Base-by-base conservation (phyloP, 192 early-diverging fungal genomes). In the Coemansia asiatica region DNA sequence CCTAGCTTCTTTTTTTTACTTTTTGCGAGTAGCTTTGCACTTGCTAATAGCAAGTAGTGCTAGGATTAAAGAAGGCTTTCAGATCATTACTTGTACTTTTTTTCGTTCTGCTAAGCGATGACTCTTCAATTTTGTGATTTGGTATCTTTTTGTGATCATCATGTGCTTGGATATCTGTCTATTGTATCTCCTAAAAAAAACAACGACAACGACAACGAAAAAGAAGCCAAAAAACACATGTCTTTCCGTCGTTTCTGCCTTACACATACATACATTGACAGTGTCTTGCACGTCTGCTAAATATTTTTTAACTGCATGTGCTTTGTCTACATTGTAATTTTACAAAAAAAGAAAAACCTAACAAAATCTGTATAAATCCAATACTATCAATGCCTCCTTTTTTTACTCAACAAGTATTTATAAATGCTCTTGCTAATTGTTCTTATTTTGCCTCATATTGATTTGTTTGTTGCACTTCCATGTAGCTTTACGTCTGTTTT, bases 251-350 rank as follows among this genome's bases (percentile, higher is more conserved):
- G 40, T 13, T 44, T 29, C 27, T 58, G 31, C 21, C 21, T 22
- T 58, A 12, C 33, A n/a, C 21, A 33, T 38, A 35, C 56, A 58
- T 58, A 58, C 56, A 58, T 58, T 58, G 33, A 22, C 56, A 58
- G 33, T 58, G 35, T 26, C 19, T 58, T 58, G 35, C 56, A 33
- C 56, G 4, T 35, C 25, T 25, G 22, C 29, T 22, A 9, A 16
- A 22, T 25, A n/a, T 22, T 55, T 58, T 10, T 21, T 40, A 9
- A 6, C 22, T 23, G 6, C 33, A 35, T 19, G 10, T 25, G 29
- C 21, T 58, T n/a, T 58, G 12, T 22, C 29, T 29, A 23, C 13
- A n/a, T 19, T 58, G 23, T 35, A 38, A 22, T 56, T 50, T 40
- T n/a, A 38, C 35, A 53, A 53, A 53, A 53, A 51, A 7, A 53